Evolutionary conservation across 495 filamentous ascomycete genomes (phyloP).

Genomic region (Pyronema omphalodes): DNA sequence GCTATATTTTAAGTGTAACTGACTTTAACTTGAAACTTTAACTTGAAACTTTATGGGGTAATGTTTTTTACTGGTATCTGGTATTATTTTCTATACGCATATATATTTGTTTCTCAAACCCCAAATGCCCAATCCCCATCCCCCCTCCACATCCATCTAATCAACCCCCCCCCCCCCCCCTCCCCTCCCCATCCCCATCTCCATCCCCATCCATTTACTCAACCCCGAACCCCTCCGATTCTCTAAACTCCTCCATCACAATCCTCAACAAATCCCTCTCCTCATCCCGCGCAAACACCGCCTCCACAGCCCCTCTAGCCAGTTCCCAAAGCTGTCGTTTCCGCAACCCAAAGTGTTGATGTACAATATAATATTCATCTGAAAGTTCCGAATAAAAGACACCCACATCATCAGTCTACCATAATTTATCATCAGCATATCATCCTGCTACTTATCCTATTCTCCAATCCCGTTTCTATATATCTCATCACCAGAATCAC

Average conservation of each 20-base stretch:
- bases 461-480: no score
- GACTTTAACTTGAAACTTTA: no score
- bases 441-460: neutral
- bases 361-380: conserved; percentile 58
- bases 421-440: conserved; percentile 1
- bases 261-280: conserved; percentile 39
- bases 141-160: no score
- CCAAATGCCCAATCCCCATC: no score
- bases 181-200: no score
- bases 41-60: no score
- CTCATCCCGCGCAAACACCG: conserved; percentile 45
- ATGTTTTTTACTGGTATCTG: no score
- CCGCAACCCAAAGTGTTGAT: conserved; percentile 46
- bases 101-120: no score
- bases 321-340: conserved; percentile 38
- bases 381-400: conserved; percentile 64
- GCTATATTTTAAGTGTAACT: no score
- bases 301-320: conserved; percentile 36
- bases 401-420: conserved; percentile 75
- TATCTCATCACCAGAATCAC: conserved; percentile 3
- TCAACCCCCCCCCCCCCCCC: no score
- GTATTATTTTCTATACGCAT: no score
- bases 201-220: no score
- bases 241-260: conserved; percentile 29
- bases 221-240: neutral